Evolutionary conservation across 2,329 filamentous ascomycete species (phyloP), one percentile per base, ranked within the genome.

Genomic region (Fusarium dimerum): DNA sequence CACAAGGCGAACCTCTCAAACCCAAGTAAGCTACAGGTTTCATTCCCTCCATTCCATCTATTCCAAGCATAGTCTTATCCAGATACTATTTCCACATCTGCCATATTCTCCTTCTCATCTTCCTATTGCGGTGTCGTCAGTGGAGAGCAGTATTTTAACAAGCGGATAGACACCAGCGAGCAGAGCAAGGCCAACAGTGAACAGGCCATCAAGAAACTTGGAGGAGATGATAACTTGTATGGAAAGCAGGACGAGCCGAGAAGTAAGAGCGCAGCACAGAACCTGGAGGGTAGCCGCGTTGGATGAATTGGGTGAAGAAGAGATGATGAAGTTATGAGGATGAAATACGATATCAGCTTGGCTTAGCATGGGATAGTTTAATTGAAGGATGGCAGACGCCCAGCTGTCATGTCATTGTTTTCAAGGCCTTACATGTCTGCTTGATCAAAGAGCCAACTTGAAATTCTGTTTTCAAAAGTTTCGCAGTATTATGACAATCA

Each of bases 1-100:
- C 75, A 78, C 64, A 78, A 78, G 65, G 76, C 76, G 3, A 78
- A 78, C 55, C 56, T 79, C 16, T 69, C 71, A 50, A 79, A 79
- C 54, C 75, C 76, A 10, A 78, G 76, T 78, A 65, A 12, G 55
- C 13, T 1, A 2, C 18, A 2, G 9, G 2, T 6, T 40, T 32
- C 34, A 10, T 15, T 6, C 32, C 18, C 13, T 17, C 20, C 11
- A 13, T 11, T n/a, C 11, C 2, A 5, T 5, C 12, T 5, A 9
- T 8, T 4, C 9, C 7, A 4, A 26, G 7, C 20, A 4, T 26
- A 4, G 20, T 26, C 20, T 7, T 26, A 7, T 26, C n/a, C n/a
- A n/a, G n/a, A n/a, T 26, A 7, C 7, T 7, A 7, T 26, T 7
- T 26, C 7, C 4, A 26, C 20, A 26, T 26, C 20, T 26, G 20